A percentile compares a stretch with the other conserved stretches of the same genome.
Evolutionary conservation across 495 filamentous ascomycete genomes (phyloP).

Genomic region (Daldinia childiae): DNA sequence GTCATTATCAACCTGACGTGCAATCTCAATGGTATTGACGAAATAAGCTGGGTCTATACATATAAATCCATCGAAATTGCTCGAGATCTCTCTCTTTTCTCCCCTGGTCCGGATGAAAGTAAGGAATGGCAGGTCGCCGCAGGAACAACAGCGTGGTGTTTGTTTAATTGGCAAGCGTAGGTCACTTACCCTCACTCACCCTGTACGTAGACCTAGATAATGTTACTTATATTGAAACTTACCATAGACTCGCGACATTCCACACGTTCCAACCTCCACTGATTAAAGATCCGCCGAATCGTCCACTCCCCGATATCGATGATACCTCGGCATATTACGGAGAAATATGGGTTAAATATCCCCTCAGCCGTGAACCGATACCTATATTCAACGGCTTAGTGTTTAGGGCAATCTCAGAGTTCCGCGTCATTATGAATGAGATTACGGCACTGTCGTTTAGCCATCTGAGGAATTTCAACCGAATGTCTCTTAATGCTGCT

Average conservation of each 20-base stretch:
- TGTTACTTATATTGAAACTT: not conserved
- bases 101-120: slow-evolving; percentile 28
- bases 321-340: slow-evolving; percentile 45
- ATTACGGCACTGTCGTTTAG: slow-evolving; percentile 27
- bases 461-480: slow-evolving; percentile 9
- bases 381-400: slow-evolving; percentile 42
- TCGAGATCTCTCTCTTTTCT: slow-evolving; percentile 41
- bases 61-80: slow-evolving; percentile 48
- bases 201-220: not conserved
- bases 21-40: slow-evolving; percentile 49
- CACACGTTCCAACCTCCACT: slow-evolving; percentile 46
- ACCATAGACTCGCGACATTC: slow-evolving; percentile 26
- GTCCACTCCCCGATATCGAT: slow-evolving; percentile 43
- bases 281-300: slow-evolving; percentile 41
- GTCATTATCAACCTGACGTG: slow-evolving; percentile 45
- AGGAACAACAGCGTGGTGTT: slow-evolving; percentile 48
- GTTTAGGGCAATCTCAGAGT: slow-evolving; percentile 48
- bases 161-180: slow-evolving; percentile 53
- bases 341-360: slow-evolving; percentile 51
- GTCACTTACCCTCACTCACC: not conserved
- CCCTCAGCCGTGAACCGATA: slow-evolving; percentile 34
- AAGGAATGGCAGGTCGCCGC: slow-evolving; percentile 40
- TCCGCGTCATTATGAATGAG: slow-evolving; percentile 49
- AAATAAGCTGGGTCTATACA: slow-evolving; percentile 48
- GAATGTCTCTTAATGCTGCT: slow-evolving; percentile 36